Evolutionary conservation across 192 early-diverging fungal species (phyloP).

Genomic region (Coemansia sp.): DNA sequence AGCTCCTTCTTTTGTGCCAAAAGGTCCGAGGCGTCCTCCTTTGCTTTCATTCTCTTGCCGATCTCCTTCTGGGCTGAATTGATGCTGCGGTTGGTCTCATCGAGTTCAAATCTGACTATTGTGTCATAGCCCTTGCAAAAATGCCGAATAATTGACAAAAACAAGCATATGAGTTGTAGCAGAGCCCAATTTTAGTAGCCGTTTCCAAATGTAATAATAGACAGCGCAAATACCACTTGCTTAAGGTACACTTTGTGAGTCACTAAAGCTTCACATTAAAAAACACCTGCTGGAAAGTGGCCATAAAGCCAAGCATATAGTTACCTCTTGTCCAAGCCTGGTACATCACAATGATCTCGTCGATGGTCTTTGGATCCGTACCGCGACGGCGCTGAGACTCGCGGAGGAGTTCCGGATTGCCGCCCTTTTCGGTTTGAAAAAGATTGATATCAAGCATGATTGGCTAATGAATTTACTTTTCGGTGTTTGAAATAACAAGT

Average conservation of each 20-base stretch:
- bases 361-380: slow-evolving; percentile 79
- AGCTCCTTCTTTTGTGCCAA: slow-evolving; percentile 73
- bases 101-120: slow-evolving; percentile 79
- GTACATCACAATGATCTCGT: slow-evolving; percentile 88
- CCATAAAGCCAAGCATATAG: slow-evolving; percentile 1
- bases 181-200: not conserved
- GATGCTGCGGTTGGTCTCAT: slow-evolving; percentile 86
- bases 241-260: not conserved
- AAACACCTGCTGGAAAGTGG: not conserved
- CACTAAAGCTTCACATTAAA: not conserved
- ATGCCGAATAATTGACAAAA: not conserved
- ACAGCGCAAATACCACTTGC: not conserved
- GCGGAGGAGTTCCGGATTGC: slow-evolving; percentile 87
- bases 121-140: not conserved
- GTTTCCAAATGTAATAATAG: not conserved
- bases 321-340: slow-evolving; percentile 85
- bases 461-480: not conserved
- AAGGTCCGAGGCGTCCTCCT: slow-evolving; percentile 80
- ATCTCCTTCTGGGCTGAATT: slow-evolving; percentile 94
- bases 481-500: not conserved
- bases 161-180: too few relatives aligned
- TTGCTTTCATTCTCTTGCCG: slow-evolving; percentile 84
- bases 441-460: slow-evolving; percentile 91
- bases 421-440: slow-evolving; percentile 86
- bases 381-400: slow-evolving; percentile 93